Evolutionary conservation across 1,284 basidiomycete species (phyloP).

Genomic region (Tylopilus sp.): DNA sequence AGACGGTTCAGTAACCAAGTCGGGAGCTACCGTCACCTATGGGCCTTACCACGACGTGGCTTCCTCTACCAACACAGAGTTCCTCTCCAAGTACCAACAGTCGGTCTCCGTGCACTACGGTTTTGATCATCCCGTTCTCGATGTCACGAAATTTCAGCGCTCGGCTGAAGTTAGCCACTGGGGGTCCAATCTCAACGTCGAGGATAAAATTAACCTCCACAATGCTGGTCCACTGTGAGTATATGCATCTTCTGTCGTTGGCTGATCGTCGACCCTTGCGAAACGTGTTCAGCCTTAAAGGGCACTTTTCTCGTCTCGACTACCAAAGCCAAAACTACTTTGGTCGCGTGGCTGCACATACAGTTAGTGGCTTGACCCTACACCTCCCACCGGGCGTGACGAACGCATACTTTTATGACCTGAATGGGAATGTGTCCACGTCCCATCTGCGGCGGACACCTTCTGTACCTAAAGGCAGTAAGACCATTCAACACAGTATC

Average conservation of each 20-base stretch:
- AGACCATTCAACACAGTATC: slow-evolving; percentile 52
- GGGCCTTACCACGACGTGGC: slow-evolving; percentile 82
- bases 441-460: slow-evolving; percentile 75
- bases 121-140: slow-evolving; percentile 76
- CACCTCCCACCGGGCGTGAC: slow-evolving; percentile 80
- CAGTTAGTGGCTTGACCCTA: slow-evolving; percentile 66
- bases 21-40: slow-evolving; percentile 79
- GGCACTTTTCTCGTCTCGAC: slow-evolving; percentile 91
- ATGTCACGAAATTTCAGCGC: slow-evolving; percentile 71
- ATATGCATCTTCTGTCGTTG: background rate
- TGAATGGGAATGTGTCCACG: slow-evolving; percentile 96
- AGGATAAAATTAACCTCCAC: slow-evolving; percentile 81
- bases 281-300: slow-evolving; percentile 67
- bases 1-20: slow-evolving; percentile 64
- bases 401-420: slow-evolving; percentile 85
- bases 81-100: slow-evolving; percentile 60
- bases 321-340: slow-evolving; percentile 76
- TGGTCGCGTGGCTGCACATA: slow-evolving; percentile 62
- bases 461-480: slow-evolving; percentile 53
- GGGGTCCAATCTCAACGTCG: slow-evolving; percentile 91
- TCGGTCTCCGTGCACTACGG: slow-evolving; percentile 75
- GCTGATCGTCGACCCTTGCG: background rate
- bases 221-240: slow-evolving; percentile 88
- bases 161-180: slow-evolving; percentile 93
- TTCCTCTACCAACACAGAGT: slow-evolving; percentile 52